These are phyloP conservation scores for Aphanomyces stellatus DNA, from an alignment of 352 stramenopile species.

Conservation along the genomic window DNA sequence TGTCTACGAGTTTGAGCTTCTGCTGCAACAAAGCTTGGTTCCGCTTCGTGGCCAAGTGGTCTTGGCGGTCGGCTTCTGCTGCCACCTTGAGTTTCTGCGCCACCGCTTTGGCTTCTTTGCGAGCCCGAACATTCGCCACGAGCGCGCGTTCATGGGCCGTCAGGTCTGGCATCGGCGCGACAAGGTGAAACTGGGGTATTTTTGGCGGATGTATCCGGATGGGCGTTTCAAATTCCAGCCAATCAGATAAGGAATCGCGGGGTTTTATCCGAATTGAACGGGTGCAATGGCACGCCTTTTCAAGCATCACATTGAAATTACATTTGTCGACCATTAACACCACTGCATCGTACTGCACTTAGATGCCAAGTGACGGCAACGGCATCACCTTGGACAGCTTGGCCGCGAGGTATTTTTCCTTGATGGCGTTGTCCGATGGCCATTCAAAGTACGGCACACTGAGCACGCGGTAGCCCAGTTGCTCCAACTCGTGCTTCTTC, in stretches of 20 bases:
- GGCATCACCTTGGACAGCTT: no score
- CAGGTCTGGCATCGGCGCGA: conserved; percentile 1
- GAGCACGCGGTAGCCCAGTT: no score
- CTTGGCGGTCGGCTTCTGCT: background rate
- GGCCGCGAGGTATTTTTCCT: no score
- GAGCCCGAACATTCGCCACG: background rate
- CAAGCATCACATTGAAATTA: background rate
- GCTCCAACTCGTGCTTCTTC: no score
- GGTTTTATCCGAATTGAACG: background rate
- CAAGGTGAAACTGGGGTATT: background rate
- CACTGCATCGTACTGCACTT: no score
- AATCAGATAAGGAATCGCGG: background rate
- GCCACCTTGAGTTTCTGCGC: background rate
- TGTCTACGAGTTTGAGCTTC: background rate
- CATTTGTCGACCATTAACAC: no score
- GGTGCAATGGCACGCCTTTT: background rate
- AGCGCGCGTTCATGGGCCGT: background rate
- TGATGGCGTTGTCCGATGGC: no score
- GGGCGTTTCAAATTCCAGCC: background rate
- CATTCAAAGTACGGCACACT: no score
- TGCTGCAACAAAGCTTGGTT: background rate
- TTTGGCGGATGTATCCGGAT: background rate
- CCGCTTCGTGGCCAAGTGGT: background rate
- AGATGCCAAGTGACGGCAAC: no score
- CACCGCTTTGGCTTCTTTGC: conserved; percentile 5